Evolutionary conservation across 805 yeast genomes (phyloP).

Genomic region (Isabelozyma gotoi): DNA sequence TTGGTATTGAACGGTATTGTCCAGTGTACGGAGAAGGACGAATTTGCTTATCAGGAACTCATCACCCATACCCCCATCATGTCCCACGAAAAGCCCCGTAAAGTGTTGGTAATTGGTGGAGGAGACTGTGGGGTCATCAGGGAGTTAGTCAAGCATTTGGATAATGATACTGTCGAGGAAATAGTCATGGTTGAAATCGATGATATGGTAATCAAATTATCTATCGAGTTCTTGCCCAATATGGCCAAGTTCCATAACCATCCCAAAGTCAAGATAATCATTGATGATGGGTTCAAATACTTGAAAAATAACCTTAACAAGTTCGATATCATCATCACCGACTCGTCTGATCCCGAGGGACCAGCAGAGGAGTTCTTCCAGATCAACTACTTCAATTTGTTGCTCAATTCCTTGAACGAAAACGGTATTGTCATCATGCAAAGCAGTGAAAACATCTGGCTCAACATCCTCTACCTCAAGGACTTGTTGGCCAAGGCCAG

Average conservation of each 20-base stretch:
- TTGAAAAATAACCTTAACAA: conserved; percentile 49
- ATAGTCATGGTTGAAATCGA: conserved; percentile 89
- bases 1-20: conserved; percentile 86
- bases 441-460: conserved; percentile 74
- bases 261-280: conserved; percentile 62
- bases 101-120: conserved; percentile 87
- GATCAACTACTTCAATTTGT: conserved; percentile 67
- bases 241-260: conserved; percentile 70
- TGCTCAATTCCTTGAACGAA: conserved; percentile 59
- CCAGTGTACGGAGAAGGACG: conserved; percentile 91
- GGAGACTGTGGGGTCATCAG: conserved; percentile 96
- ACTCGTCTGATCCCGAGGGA: conserved; percentile 93
- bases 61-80: conserved; percentile 80
- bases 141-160: conserved; percentile 74
- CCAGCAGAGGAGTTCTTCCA: conserved; percentile 92
- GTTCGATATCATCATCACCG: conserved; percentile 85
- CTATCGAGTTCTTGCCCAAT: conserved; percentile 69
- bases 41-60: conserved; percentile 91
- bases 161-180: conserved; percentile 50
- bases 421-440: conserved; percentile 79
- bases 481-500: conserved; percentile 48
- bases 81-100: conserved; percentile 72
- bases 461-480: conserved; percentile 54
- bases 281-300: conserved; percentile 84
- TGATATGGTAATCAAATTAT: conserved; percentile 70